phyloP scores from a whole-genome alignment of 176 grass and related monocot species.

The Guadua angustifolia region DNA sequence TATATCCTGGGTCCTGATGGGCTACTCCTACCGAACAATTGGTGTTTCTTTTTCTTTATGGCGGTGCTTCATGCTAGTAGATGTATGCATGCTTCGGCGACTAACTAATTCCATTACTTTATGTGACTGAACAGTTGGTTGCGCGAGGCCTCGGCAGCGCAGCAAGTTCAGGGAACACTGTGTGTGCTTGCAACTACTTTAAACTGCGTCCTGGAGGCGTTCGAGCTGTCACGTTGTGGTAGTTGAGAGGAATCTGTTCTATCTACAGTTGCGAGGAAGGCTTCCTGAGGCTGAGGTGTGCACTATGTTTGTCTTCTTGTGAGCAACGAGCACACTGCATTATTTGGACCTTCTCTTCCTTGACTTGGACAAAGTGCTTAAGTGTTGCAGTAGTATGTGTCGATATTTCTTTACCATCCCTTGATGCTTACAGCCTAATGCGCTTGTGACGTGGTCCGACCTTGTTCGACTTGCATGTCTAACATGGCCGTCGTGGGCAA shows the following conservation, averaged over 20 bases:
- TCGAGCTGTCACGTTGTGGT: conserved; percentile 45
- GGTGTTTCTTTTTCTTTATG: not conserved
- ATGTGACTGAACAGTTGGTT: conserved; percentile 34
- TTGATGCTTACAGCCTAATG: conserved; percentile 22
- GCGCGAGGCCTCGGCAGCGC: not conserved
- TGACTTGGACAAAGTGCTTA: conserved; percentile 50
- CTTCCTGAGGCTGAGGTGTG: conserved; percentile 39
- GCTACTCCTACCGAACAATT: conserved; percentile 47
- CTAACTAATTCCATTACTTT: conserved; percentile 37
- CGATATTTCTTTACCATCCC: conserved; percentile 24
- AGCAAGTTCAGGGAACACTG: conserved; percentile 9
- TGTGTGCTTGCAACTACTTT: conserved; percentile 24
- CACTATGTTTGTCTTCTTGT: conserved; percentile 35
- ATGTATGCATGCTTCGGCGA: conserved; percentile 7
- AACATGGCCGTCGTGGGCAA: conserved; percentile 25
- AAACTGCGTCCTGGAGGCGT: not conserved
- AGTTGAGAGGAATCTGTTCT: conserved; percentile 38
- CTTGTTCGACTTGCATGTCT: conserved; percentile 50
- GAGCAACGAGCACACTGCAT: conserved; percentile 27
- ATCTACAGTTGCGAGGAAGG: conserved; percentile 27
- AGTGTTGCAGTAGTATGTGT: not conserved
- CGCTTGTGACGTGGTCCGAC: conserved; percentile 43
- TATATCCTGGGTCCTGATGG: not conserved
- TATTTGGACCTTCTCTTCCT: conserved; percentile 37
- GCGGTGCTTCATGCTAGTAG: not conserved